These are phyloP conservation scores for Pseudomonodictys pantanalensis DNA, from an alignment of 495 filamentous ascomycete species.

Conservation along the genomic window DNA sequence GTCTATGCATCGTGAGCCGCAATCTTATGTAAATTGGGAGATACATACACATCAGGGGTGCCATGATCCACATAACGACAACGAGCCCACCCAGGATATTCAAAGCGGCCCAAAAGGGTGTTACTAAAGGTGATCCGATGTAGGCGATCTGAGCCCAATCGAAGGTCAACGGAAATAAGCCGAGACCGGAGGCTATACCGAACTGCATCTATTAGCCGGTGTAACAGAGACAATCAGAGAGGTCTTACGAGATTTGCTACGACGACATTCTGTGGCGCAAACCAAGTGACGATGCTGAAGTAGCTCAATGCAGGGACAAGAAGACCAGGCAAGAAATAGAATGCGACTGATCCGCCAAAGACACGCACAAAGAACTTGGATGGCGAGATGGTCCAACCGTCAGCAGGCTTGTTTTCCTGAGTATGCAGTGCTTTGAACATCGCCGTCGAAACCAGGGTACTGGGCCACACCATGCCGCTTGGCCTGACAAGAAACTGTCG, in stretches of 20 bases:
- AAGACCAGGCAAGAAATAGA: slow-evolving; percentile 85
- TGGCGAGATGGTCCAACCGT: slow-evolving; percentile 79
- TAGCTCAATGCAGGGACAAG: slow-evolving; percentile 84
- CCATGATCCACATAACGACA: slow-evolving; percentile 85
- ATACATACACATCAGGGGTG: slow-evolving; percentile 65
- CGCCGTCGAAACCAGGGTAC: slow-evolving; percentile 80
- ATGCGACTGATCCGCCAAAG: slow-evolving; percentile 44
- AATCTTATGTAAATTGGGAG: slow-evolving; percentile 13
- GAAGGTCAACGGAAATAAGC: slow-evolving; percentile 83
- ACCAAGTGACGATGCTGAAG: slow-evolving; percentile 90
- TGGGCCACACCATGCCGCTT: slow-evolving; percentile 89
- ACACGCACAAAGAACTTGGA: slow-evolving; percentile 73
- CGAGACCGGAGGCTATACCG: slow-evolving; percentile 78
- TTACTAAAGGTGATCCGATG: slow-evolving; percentile 80
- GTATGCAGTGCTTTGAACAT: slow-evolving; percentile 86
- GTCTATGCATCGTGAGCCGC: slow-evolving; percentile 42
- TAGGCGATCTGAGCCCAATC: slow-evolving; percentile 94
- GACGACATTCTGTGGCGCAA: slow-evolving; percentile 72
- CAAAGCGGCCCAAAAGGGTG: slow-evolving; percentile 87
- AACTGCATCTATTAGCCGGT: slow-evolving; percentile 46
- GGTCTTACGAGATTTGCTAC: slow-evolving; percentile 63
- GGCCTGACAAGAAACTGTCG: slow-evolving; percentile 78
- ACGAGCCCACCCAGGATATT: slow-evolving; percentile 85
- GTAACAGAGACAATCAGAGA: not conserved
- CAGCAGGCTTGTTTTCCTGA: slow-evolving; percentile 71